phyloP scores from a whole-genome alignment of 805 yeast species.

The Brettanomyces naardenensis region DNA sequence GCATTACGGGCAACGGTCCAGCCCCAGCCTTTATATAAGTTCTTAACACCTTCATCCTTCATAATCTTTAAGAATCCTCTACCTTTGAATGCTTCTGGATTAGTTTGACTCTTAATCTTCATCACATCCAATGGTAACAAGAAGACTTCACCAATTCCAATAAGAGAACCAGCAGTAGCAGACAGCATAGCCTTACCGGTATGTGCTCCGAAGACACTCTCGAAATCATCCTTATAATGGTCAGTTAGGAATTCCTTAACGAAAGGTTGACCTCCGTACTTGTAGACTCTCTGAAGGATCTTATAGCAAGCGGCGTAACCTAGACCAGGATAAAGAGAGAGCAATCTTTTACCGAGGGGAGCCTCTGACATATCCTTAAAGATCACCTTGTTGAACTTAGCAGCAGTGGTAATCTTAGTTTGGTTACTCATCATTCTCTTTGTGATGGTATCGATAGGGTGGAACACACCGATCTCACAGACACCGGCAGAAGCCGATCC shows the following conservation, averaged over 20 bases:
- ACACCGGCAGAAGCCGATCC: conserved; percentile 99
- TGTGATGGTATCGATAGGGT: conserved; percentile 97
- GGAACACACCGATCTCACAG: conserved; percentile 93
- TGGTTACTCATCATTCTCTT: conserved; percentile 88
- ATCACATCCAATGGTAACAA: conserved; percentile 91
- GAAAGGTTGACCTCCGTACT: conserved; percentile 98
- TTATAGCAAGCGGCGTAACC: conserved; percentile 98
- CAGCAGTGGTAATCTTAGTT: conserved; percentile 51
- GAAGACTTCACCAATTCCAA: conserved; percentile 97
- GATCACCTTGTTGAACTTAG: conserved; percentile 77
- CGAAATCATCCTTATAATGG: conserved; percentile 65
- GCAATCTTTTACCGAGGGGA: conserved; percentile 59
- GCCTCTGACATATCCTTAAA: conserved; percentile 76
- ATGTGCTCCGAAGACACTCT: conserved; percentile 76
- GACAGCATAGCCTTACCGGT: conserved; percentile 96
- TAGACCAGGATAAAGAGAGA: conserved; percentile 92
- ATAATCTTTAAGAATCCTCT: conserved; percentile 88
- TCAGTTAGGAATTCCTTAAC: conserved; percentile 86
- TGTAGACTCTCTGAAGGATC: conserved; percentile 93
- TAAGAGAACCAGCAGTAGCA: conserved; percentile 95
- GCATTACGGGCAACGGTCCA: conserved; percentile 99
- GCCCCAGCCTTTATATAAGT: conserved; percentile 97
- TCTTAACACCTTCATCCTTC: conserved; percentile 77
- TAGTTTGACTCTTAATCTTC: conserved; percentile 97
- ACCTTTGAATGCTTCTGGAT: conserved; percentile 99